A percentile compares a stretch with the other conserved stretches of the same genome.
Evolutionary conservation across 257 asterid species (phyloP).

Genomic region (Eustoma russellianum): DNA sequence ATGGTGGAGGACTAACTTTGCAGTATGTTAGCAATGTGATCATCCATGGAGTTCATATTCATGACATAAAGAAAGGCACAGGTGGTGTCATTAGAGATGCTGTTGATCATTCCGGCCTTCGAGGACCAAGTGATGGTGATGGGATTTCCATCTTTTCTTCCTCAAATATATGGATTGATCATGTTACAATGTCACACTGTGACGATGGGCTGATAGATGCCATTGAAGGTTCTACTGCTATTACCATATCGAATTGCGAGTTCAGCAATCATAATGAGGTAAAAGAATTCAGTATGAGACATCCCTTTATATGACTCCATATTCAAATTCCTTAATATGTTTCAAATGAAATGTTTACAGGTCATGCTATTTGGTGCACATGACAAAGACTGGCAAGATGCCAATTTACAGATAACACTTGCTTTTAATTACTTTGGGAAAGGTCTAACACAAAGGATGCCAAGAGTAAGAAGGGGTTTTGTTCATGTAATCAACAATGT

Average conservation of each 20-base stretch:
- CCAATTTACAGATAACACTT: constrained; percentile 18
- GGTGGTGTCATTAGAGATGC: constrained; percentile 27
- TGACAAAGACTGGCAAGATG: constrained; percentile 13
- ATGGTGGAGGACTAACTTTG: constrained; percentile 20
- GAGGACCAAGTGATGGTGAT: constrained; percentile 26
- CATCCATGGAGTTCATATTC: constrained; percentile 16
- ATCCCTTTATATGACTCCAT: not conserved
- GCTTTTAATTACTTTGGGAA: constrained; percentile 29
- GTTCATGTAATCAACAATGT: constrained; percentile 25
- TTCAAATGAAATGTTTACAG: constrained; percentile 8
- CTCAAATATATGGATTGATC: constrained; percentile 27
- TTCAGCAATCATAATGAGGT: constrained; percentile 27
- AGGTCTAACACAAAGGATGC: constrained; percentile 30
- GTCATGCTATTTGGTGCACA: constrained; percentile 27
- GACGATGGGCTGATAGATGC: constrained; percentile 28
- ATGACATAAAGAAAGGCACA: constrained; percentile 13
- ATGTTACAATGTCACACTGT: constrained; percentile 23
- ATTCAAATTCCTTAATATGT: not conserved
- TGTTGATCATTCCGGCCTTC: constrained; percentile 12
- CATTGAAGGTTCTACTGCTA: constrained; percentile 19
- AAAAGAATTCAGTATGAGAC: constrained; percentile 3
- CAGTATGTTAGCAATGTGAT: constrained; percentile 23
- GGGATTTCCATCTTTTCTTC: constrained; percentile 25
- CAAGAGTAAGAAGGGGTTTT: constrained; percentile 30
- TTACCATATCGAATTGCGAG: constrained; percentile 28